Conservation (phyloP, 2,329 filamentous ascomycete species). For the Mariannaea elegans region DNA sequence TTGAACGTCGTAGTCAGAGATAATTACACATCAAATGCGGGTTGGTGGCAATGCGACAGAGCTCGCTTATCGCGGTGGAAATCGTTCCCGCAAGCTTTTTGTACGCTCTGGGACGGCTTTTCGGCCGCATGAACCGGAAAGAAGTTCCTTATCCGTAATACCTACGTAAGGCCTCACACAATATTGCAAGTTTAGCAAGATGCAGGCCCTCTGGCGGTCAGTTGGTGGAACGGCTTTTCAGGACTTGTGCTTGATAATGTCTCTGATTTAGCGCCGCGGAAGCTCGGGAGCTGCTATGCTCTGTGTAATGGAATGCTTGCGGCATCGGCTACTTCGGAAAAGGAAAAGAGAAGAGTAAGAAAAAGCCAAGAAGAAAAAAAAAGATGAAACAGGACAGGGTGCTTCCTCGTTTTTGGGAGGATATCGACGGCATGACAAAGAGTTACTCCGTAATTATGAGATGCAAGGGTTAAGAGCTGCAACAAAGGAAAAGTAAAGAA, state of each 20-base stretch:
- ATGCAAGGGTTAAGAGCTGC: constrained; percentile 2
- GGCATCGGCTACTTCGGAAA: constrained; percentile 8
- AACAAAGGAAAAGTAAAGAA: constrained; percentile 1
- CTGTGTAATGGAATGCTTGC: constrained; percentile 5
- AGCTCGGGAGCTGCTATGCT: constrained; percentile 17
- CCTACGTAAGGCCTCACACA: too few relatives aligned
- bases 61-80: not conserved
- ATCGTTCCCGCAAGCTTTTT: not conserved
- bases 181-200: too few relatives aligned
- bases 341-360: constrained; percentile 7
- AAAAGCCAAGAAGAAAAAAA: constrained; percentile 13
- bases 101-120: not conserved
- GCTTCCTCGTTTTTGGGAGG: constrained; percentile 6
- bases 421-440: too few relatives aligned
- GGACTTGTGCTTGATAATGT: constrained; percentile 7
- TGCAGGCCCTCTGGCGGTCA: too few relatives aligned
- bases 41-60: not conserved
- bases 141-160: not conserved
- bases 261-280: constrained; percentile 16
- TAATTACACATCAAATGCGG: not conserved
- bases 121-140: not conserved
- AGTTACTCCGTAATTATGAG: constrained; percentile 4
- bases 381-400: constrained; percentile 28
- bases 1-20: too few relatives aligned
- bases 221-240: constrained; percentile 13